A percentile compares a stretch with the other conserved stretches of the same genome.
These are phyloP conservation scores for Aphanomyces stellatus DNA, from an alignment of 352 stramenopile genomes.

Conservation along the genomic window DNA sequence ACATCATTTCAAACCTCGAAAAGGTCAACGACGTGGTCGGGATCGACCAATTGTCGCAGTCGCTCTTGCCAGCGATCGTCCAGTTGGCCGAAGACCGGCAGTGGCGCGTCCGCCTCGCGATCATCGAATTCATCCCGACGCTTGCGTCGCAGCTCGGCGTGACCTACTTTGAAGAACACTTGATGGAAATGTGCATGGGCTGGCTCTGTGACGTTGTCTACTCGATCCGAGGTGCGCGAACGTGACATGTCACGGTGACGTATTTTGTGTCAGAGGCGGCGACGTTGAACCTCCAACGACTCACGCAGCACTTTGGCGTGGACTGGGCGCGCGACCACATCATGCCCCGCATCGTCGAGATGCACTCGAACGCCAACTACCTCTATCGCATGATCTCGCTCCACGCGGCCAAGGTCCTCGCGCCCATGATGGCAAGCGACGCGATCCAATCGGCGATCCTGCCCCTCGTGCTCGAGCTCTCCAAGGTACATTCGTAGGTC, in stretches of 20 bases:
- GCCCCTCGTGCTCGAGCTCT: constrained; percentile 12
- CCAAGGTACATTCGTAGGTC: constrained; percentile 11
- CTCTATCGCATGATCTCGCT: constrained; percentile 91
- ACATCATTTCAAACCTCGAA: constrained; percentile 97
- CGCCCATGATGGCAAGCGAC: constrained; percentile 3
- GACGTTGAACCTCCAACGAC: constrained; percentile 90
- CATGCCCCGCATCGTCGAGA: constrained; percentile 90
- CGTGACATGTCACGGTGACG: too few relatives aligned
- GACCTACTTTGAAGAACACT: constrained; percentile 94
- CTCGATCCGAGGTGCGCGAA: constrained; percentile 95
- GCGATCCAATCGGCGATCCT: constrained; percentile 6
- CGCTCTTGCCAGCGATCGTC: constrained; percentile 95
- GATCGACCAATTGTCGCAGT: constrained; percentile 94
- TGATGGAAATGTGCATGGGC: constrained; percentile 92
- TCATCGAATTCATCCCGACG: constrained; percentile 98
- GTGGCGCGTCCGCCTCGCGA: constrained; percentile 96
- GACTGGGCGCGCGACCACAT: constrained; percentile 93
- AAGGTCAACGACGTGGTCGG: constrained; percentile 95
- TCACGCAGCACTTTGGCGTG: constrained; percentile 93
- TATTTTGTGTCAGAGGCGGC: too few relatives aligned
- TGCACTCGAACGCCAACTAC: constrained; percentile 92
- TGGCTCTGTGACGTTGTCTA: constrained; percentile 97
- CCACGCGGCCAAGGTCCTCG: constrained; percentile 62
- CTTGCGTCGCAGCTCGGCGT: constrained; percentile 92
- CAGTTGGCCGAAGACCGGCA: constrained; percentile 98